Evolutionary conservation across 2,329 filamentous ascomycete genomes (phyloP), one percentile per base, ranked within the genome.

Genomic region (Didymella segeticola): DNA sequence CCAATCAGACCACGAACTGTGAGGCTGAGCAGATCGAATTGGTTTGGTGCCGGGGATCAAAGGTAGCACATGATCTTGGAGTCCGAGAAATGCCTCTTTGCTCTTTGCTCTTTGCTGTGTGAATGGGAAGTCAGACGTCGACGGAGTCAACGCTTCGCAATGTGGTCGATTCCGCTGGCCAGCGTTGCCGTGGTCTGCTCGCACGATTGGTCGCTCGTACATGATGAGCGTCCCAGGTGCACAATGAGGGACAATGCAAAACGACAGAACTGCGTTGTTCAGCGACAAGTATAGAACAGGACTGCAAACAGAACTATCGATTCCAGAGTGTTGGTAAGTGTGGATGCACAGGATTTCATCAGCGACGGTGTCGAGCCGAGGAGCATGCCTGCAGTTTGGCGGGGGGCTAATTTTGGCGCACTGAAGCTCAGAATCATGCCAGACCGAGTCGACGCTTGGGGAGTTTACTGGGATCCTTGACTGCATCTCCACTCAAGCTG

Each of bases 341-440:
- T 45, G 37, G 15, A 49, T 54, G 51, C 45, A 54, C 34, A 34
- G 49, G 45, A 45, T 45, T 54, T 17, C 26, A 31, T 30, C 36
- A 20, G 36, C n/a, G 27, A 41, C 9, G 12, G 22, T 37, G 43
- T 23, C 33, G 27, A 38, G 45, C 51, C 51, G 39, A 49, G 30
- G 29, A 36, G 34, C 19, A 12, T 45, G 45, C 46, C 43, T 39
- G 26, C 33, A 36, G n/a, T 36, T 25, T 36, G 49, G 43, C 38
- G 39, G 51, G 45, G 46, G 45, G 51, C 51, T 54, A 54, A 49
- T 36, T 54, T 54, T 54, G 46, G 50, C 43, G 37, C n/a, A 19
- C 5, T 34, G 45, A 27, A n/a, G 27, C 15, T 38, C 8, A 34
- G 11, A 22, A 14, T 38, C 8, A 34, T 9, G 15, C 22, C 30